Percentiles rank a stretch among this genome's conserved stretches.
phyloP scores from a whole-genome alignment of 192 early-diverging fungal genomes.

The Umbelopsis sp. region DNA sequence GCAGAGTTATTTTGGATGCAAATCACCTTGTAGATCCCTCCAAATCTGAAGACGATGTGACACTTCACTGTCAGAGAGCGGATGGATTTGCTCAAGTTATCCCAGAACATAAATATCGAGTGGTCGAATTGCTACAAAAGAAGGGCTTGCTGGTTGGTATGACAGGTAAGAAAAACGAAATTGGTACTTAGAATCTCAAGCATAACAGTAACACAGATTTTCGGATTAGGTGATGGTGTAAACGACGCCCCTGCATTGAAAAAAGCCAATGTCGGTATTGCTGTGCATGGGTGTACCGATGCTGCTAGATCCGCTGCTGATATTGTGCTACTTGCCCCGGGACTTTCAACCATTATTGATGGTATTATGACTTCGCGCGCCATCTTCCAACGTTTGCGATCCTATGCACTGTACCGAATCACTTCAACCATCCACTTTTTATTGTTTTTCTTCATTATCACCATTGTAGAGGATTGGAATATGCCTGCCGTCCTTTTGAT shows the following conservation, averaged over 20 bases:
- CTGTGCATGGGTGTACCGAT: slow-evolving; percentile 90
- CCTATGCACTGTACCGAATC: slow-evolving; percentile 87
- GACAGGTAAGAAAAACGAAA: slow-evolving; percentile 80
- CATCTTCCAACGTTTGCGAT: slow-evolving; percentile 90
- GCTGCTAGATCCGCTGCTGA: slow-evolving; percentile 90
- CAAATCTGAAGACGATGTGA: slow-evolving; percentile 74
- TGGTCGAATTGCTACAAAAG: slow-evolving; percentile 88
- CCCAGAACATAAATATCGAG: slow-evolving; percentile 94
- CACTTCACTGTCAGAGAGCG: slow-evolving; percentile 75
- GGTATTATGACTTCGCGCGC: slow-evolving; percentile 80
- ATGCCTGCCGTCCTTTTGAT: slow-evolving; percentile 79
- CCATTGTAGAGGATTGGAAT: slow-evolving; percentile 77
- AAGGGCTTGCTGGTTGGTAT: slow-evolving; percentile 78
- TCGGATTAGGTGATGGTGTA: slow-evolving; percentile 50
- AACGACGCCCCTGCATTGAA: slow-evolving; percentile 96
- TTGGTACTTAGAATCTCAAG: neutral
- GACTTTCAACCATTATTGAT: slow-evolving; percentile 86
- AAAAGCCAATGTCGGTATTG: slow-evolving; percentile 95
- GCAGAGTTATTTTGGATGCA: slow-evolving; percentile 84
- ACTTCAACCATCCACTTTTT: slow-evolving; percentile 91
- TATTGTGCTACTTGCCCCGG: slow-evolving; percentile 85
- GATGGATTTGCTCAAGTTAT: slow-evolving; percentile 96
- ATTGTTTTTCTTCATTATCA: slow-evolving; percentile 90
- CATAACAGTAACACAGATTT: too few species aligned
- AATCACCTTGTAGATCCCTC: slow-evolving; percentile 74